Conservation (phyloP, 306 rosid genomes). For the Citrullus amarus region DNA sequence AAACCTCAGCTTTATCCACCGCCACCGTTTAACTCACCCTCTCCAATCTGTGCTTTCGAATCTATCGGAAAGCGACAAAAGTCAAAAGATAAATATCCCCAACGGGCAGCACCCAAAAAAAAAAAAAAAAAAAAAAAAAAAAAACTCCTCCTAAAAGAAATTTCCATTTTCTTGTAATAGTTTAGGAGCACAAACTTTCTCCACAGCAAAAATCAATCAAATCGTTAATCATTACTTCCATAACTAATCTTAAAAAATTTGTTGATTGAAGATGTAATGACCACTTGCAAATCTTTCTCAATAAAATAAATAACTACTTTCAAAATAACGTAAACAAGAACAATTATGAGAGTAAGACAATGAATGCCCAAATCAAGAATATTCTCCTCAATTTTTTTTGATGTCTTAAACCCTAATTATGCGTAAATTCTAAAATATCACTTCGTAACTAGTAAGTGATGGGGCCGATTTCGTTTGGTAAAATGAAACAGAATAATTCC, state of each 20-base stretch:
- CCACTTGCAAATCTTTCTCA: not conserved
- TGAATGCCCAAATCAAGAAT: not conserved
- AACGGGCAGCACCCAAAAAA: not conserved
- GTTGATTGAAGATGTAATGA: not conserved
- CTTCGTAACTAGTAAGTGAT: not conserved
- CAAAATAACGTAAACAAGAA: not conserved
- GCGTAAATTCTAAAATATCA: not conserved
- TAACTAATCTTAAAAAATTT: not conserved
- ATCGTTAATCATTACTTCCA: not conserved
- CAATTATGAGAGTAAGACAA: not conserved
- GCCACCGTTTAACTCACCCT: not conserved
- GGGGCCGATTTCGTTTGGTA: not conserved
- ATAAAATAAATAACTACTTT: not conserved
- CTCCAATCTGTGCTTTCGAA: not conserved
- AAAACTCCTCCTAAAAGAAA: not conserved
- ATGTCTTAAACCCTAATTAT: not conserved
- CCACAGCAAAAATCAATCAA: not conserved
- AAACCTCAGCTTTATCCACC: constrained; percentile 3
- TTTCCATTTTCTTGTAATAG: not conserved
- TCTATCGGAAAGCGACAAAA: not conserved
- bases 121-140: not conserved
- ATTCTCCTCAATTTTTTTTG: not conserved
- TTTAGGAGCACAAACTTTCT: not conserved
- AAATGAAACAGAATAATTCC: not conserved
- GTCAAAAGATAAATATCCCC: not conserved